Percentiles rank a stretch among this genome's conserved stretches.
Evolutionary conservation across 805 yeast genomes (phyloP).

Genomic region (Candida suzukii): DNA sequence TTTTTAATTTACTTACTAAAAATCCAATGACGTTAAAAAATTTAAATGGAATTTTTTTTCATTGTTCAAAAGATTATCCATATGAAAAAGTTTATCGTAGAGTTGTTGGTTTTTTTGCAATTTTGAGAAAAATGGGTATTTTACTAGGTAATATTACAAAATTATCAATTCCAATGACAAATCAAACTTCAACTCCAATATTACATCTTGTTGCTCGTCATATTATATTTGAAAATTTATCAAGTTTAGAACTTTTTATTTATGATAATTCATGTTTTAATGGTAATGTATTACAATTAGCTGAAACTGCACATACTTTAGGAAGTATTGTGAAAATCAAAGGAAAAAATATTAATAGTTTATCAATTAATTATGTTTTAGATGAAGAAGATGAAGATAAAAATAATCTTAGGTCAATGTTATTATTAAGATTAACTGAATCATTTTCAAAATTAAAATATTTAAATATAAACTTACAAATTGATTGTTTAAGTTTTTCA

Average conservation of each 20-base stretch:
- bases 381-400: slow-evolving; percentile 20
- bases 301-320: slow-evolving; percentile 21
- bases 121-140: slow-evolving; percentile 23
- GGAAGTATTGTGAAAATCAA: slow-evolving; percentile 16
- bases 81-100: slow-evolving; percentile 24
- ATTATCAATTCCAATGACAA: slow-evolving; percentile 23
- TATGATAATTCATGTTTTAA: slow-evolving; percentile 23
- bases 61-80: slow-evolving; percentile 13
- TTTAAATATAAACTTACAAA: slow-evolving; percentile 17
- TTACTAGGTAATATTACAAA: slow-evolving; percentile 17
- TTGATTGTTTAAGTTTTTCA: slow-evolving; percentile 22
- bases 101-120: slow-evolving; percentile 27
- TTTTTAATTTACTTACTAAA: slow-evolving; percentile 21
- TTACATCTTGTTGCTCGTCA: slow-evolving; percentile 21
- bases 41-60: slow-evolving; percentile 19
- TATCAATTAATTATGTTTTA: slow-evolving; percentile 20
- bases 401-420: slow-evolving; percentile 25
- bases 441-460: slow-evolving; percentile 15
- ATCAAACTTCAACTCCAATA: slow-evolving; percentile 24
- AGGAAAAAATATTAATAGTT: slow-evolving; percentile 15
- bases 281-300: slow-evolving; percentile 11
- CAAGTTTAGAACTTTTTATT: slow-evolving; percentile 17
- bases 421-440: slow-evolving; percentile 22
- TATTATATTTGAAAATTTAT: slow-evolving; percentile 23
- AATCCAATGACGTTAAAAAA: slow-evolving; percentile 18